Conservation (phyloP, 441 rosid genomes). For the Flueggea neowawraea region DNA sequence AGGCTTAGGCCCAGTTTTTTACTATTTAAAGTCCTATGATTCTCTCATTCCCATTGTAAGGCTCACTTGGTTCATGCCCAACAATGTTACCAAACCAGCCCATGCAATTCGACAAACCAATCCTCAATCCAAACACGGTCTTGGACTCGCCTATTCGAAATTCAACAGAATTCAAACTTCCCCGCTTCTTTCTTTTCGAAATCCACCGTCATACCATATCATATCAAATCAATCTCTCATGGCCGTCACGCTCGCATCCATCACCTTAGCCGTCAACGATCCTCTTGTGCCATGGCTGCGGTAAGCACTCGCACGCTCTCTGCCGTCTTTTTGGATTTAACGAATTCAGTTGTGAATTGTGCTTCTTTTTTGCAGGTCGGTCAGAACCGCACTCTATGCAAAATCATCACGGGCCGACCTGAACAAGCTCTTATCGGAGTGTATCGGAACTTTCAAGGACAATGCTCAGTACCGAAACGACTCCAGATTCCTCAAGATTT, state of each 20-base stretch:
- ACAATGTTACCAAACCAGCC: too few relatives aligned
- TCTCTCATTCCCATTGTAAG: too few relatives aligned
- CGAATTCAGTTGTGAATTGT: not conserved
- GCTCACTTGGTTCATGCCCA: too few relatives aligned
- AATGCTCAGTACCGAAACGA: conserved; percentile 54
- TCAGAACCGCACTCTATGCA: conserved; percentile 39
- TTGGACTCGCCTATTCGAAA: not conserved
- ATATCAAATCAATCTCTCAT: conserved; percentile 5
- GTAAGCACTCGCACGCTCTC: conserved; percentile 21
- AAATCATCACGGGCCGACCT: conserved; percentile 28
- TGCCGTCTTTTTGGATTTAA: not conserved
- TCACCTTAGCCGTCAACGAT: conserved; percentile 17
- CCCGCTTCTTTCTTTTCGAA: conserved; percentile 15
- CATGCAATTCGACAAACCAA: too few relatives aligned
- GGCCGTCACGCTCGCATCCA: conserved; percentile 15
- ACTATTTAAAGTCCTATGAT: too few relatives aligned
- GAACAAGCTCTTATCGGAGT: conserved; percentile 41
- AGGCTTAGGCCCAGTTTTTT: too few relatives aligned
- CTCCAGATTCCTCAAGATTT: conserved; percentile 87
- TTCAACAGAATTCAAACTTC: conserved; percentile 2
- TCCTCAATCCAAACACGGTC: not conserved
- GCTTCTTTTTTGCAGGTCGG: conserved; percentile 30
- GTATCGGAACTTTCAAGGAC: conserved; percentile 54
- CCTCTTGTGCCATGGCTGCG: conserved; percentile 71
- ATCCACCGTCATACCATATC: not conserved